These are phyloP conservation scores for Nannizziopsis barbatae DNA, from an alignment of 2,329 filamentous ascomycete species.

Conservation along the genomic window DNA sequence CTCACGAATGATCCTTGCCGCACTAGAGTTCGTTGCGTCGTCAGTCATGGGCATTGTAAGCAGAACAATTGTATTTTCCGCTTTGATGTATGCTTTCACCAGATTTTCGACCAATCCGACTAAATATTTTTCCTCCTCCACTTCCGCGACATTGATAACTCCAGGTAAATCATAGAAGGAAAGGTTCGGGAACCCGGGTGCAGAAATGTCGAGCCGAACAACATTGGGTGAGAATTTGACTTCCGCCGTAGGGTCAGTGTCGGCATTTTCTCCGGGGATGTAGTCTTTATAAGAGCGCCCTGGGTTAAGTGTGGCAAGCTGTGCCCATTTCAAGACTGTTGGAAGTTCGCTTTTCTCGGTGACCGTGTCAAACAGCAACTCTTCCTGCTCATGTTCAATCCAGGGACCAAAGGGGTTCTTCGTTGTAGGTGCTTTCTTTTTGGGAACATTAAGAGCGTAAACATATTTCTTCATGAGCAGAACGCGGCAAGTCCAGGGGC, in stretches of 20 bases:
- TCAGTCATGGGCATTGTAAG: conserved; percentile 67
- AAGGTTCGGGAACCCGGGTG: conserved; percentile 57
- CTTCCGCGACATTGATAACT: conserved; percentile 59
- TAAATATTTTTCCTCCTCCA: conserved; percentile 54
- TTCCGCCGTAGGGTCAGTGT: conserved; percentile 27
- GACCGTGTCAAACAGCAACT: conserved; percentile 53
- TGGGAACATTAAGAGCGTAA: conserved; percentile 31
- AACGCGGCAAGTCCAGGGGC: conserved; percentile 57
- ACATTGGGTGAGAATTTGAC: conserved; percentile 74
- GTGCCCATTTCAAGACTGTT: conserved; percentile 58
- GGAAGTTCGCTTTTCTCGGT: conserved; percentile 53
- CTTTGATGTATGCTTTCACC: conserved; percentile 56
- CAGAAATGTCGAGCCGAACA: conserved; percentile 63
- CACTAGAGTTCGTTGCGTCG: conserved; percentile 64
- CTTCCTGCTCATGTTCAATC: conserved; percentile 40
- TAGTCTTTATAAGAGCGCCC: conserved; percentile 43
- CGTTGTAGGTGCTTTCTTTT: conserved; percentile 39
- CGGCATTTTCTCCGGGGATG: conserved; percentile 40
- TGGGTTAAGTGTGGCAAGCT: conserved; percentile 66
- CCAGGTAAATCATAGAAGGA: conserved; percentile 81
- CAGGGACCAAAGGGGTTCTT: conserved; percentile 55
- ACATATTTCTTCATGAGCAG: conserved; percentile 55
- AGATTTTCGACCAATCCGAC: conserved; percentile 62
- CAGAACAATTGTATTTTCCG: conserved; percentile 62
- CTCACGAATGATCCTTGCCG: conserved; percentile 52